Base-by-base conservation (phyloP, 1,284 basidiomycete species). In the Pyrrhoderma lamaoense region DNA sequence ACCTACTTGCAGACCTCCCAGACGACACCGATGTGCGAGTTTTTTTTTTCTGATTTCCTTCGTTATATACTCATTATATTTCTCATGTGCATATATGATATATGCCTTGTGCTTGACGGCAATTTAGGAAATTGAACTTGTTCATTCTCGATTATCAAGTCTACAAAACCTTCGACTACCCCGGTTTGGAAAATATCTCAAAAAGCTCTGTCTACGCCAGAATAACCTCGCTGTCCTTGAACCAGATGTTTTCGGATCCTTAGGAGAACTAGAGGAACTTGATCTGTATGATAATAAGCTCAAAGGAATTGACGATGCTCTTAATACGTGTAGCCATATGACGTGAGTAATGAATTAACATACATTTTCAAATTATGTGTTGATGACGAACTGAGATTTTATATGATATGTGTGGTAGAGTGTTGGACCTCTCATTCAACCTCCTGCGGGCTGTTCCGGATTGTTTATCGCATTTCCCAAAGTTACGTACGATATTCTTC, bases 261-360 rank as follows among this genome's bases (percentile, higher is more conserved):
- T 97, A 47, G 75, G 65, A 9, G 74, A 80, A 45, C 70, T 99
- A 25, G 87, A 91, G 59, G 94, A 98, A 56, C 68, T 99, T 47
- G 95, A 99, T 68, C 63, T 98, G 56, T 99, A 99, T 65, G 95
- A 99, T 67, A 99, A 99, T 70, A 85, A 89, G 62, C 68, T 99
- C 56, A 93, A 91, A 60, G 63, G 67, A 11, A 64, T 87, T n/a
- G 85, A 79, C 38, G 67, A 78, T 55, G 86, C 80, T 11, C 62
- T 96, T 42, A 70, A 84, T 56, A 71, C 76, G 53, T 67, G 87
- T 47, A 65, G 70, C 9, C 76, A 80, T 37, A 68, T 97, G 40
- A 77, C 70, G 93, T 93, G 68, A 61, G 89, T 22, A 40, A 4
- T 16, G 27, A 5, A 11, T 5, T 31, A 5, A 31, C 27, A 5